Conservation (phyloP, 345 rosid genomes). For the Chamaenerion angustifolium region DNA sequence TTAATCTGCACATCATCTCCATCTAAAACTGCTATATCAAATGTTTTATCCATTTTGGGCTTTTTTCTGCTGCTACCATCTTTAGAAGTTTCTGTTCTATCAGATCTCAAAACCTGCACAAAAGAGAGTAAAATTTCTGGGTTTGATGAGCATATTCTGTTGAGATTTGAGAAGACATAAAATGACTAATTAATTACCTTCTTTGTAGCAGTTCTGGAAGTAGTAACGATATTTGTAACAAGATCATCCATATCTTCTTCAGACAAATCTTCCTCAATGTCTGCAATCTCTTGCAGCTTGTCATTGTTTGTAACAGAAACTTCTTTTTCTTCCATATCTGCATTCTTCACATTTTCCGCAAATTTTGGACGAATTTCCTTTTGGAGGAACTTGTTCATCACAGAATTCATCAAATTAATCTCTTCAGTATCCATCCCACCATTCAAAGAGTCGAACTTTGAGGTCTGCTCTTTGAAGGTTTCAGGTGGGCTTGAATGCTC, state of each 20-base stretch:
- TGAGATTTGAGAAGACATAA: neutral
- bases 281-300: constrained; percentile 14
- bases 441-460: constrained; percentile 17
- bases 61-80: constrained; percentile 9
- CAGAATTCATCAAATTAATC: constrained; percentile 54
- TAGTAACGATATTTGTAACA: constrained; percentile 34
- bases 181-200: neutral
- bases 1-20: constrained; percentile 16
- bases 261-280: constrained; percentile 6
- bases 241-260: constrained; percentile 32
- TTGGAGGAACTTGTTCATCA: constrained; percentile 57
- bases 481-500: constrained; percentile 39
- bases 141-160: too few relatives aligned
- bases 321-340: constrained; percentile 13
- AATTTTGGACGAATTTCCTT: constrained; percentile 19
- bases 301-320: constrained; percentile 13
- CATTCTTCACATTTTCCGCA: neutral
- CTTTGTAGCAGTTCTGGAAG: neutral
- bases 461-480: constrained; percentile 13
- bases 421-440: constrained; percentile 42
- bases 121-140: neutral
- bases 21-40: constrained; percentile 17
- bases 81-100: constrained; percentile 16
- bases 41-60: constrained; percentile 13
- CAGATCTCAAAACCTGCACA: constrained; percentile 25